A percentile compares a stretch with the other conserved stretches of the same genome.
Evolutionary conservation across 2,329 filamentous ascomycete species (phyloP).

Genomic region (Mycosphaerella sp.): DNA sequence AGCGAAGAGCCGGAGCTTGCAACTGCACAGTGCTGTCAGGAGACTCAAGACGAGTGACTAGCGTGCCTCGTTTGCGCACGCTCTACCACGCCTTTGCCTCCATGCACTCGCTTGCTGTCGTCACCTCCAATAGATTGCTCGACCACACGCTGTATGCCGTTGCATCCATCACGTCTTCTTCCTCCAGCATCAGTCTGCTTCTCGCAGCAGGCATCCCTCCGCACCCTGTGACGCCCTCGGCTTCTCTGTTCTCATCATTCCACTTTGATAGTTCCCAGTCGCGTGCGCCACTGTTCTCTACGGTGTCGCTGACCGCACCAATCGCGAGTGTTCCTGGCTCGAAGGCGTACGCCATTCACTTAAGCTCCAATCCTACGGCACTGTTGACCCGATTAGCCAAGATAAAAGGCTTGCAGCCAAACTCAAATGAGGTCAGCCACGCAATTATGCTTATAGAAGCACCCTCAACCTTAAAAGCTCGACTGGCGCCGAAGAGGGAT

Average conservation of each 20-base stretch:
- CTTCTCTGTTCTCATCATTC: neutral
- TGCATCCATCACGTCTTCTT: neutral
- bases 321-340: conserved; percentile 1
- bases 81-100: neutral
- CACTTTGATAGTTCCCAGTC: neutral
- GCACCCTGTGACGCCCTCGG: neutral
- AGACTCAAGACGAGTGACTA: neutral
- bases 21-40: neutral
- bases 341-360: conserved; percentile 17
- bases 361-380: conserved; percentile 21
- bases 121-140: neutral
- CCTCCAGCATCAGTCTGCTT: neutral
- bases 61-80: neutral
- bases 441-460: conserved; percentile 22
- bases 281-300: conserved; percentile 15
- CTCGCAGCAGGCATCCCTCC: neutral
- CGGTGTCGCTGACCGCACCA: neutral
- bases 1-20: neutral
- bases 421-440: conserved; percentile 10
- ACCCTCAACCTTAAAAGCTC: conserved; percentile 15
- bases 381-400: conserved; percentile 15
- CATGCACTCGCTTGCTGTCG: neutral
- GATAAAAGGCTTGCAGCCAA: neutral
- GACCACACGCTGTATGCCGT: neutral
- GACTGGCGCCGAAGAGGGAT: conserved; percentile 12